Evolutionary conservation across 768 basidiomycete genomes (phyloP), one percentile per base, ranked within the genome.

Genomic region (Auricularia cornea): DNA sequence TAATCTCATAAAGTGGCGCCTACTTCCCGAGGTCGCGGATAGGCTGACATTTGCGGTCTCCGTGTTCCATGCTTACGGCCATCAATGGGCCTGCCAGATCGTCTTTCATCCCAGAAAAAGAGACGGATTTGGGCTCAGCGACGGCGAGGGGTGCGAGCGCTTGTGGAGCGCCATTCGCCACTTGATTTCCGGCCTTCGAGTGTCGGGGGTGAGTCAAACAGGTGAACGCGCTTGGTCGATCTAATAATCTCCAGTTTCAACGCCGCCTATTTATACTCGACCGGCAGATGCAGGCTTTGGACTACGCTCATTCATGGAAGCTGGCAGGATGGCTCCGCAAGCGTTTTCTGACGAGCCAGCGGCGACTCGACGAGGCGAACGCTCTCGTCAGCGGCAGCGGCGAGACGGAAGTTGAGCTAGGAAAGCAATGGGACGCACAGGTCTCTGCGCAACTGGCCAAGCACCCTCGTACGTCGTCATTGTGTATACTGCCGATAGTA

Each of bases 21-120:
- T 64, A 32, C 48, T 67, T 0, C 16, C 31, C 0, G 59, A 63
- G 32, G 61, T 76, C 32, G 40, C 57, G 0, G 44, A 59, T 2
- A 66, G 74, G 0, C 8, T 79, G 2, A 18, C 51, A 1, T 77
- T 76, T 51, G 72, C 70, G 0, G 76, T 75, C 0, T 72, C 70
- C 3, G 76, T 73, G 1, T 74, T 79, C 72, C 78, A 80, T 23
- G 41, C 62, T 3, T 63, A 63, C 23, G 57, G 62, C 4, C 62
- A 63, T 32, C 62, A 63, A 51, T 63, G 62, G 62, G 5, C 62
- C 6, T 63, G 57, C 28, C 62, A 63, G 40, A 3, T 59, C 3
- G 57, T 57, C 26, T 63, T 54, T 29, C 52, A 57, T 54, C 62
- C 62, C 3, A 30, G 57, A 2, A 33, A 57, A 12, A 54, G 57